Conservation (phyloP, 306 rosid species). For the Aeschynomene evenia region DNA sequence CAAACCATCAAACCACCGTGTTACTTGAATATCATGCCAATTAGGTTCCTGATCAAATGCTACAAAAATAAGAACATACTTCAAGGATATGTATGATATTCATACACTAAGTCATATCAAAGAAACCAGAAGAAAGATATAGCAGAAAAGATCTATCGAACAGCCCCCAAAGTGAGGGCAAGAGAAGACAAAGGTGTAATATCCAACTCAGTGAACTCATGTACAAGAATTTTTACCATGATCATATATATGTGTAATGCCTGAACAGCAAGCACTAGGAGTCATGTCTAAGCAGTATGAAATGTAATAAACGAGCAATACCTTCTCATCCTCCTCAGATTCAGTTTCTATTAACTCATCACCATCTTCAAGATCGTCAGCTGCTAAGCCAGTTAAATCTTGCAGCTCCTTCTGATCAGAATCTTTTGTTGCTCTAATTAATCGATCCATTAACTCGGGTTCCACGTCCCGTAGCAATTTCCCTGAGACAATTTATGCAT, state of each 20-base stretch:
- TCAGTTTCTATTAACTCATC: slow-evolving; percentile 50
- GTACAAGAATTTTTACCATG: not conserved
- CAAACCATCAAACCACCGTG: slow-evolving; percentile 83
- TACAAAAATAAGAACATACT: slow-evolving; percentile 23
- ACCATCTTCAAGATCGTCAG: slow-evolving; percentile 39
- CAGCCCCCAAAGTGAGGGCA: not conserved
- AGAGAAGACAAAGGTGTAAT: not conserved
- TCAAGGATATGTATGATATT: not conserved
- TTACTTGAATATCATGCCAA: slow-evolving; percentile 39
- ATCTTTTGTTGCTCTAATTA: slow-evolving; percentile 72
- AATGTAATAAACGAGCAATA: slow-evolving; percentile 13
- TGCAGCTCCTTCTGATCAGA: slow-evolving; percentile 61
- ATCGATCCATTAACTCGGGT: slow-evolving; percentile 78
- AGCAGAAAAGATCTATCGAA: not conserved
- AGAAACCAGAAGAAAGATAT: not conserved
- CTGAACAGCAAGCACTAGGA: not conserved
- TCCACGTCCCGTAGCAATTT: slow-evolving; percentile 70
- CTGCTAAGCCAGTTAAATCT: slow-evolving; percentile 46
- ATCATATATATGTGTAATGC: not conserved
- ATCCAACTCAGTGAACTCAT: not conserved
- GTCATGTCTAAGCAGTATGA: not conserved
- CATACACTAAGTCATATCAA: not conserved
- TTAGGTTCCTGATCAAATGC: slow-evolving; percentile 50
- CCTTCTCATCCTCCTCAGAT: slow-evolving; percentile 61
- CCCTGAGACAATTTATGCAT: slow-evolving; percentile 44